phyloP scores from a whole-genome alignment of 306 rosid genomes.

The Quercus rubra region DNA sequence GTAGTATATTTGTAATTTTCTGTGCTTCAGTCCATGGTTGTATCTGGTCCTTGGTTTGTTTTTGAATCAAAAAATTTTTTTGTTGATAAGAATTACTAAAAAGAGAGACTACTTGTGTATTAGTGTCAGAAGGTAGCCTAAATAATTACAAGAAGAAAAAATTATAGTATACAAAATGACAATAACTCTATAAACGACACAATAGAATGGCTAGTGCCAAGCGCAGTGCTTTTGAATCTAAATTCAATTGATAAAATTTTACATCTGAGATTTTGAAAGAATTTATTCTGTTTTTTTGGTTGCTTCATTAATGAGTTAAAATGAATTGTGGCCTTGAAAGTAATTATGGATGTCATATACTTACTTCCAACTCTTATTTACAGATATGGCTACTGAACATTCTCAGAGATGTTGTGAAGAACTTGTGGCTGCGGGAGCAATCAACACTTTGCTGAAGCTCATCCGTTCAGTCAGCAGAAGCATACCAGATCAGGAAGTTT shows the following conservation, averaged over 20 bases:
- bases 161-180: too few species aligned
- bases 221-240: too few species aligned
- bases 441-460: constrained; percentile 62
- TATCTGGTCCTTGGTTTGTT: background rate
- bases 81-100: too few species aligned
- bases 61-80: background rate
- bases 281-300: background rate
- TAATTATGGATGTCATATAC: background rate
- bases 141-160: too few species aligned
- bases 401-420: constrained; percentile 90
- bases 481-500: constrained; percentile 81
- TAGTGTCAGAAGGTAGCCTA: too few species aligned
- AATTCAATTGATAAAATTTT: background rate
- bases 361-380: background rate
- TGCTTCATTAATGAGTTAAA: background rate
- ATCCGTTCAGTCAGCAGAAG: constrained; percentile 79
- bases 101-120: too few species aligned
- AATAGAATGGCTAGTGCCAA: too few species aligned
- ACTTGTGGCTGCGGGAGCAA: constrained; percentile 84
- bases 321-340: background rate
- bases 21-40: background rate
- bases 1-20: background rate
- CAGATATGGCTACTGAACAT: constrained; percentile 83
- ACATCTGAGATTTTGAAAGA: background rate
- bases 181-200: too few species aligned